Conservation (phyloP, 345 rosid species). For the Salix brachista region DNA sequence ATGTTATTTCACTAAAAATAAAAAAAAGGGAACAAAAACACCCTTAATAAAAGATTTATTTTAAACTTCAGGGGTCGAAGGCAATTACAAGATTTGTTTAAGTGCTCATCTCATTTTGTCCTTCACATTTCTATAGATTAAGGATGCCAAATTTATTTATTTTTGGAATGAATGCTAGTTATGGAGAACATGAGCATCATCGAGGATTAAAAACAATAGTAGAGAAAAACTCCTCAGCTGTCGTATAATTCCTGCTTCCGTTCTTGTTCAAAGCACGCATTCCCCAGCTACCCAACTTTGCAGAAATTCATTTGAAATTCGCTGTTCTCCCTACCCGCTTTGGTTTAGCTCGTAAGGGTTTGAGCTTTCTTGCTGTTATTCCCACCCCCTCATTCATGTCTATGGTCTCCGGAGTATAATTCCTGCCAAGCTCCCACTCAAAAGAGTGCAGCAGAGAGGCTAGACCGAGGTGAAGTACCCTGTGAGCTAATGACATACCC, state of each 20-base stretch:
- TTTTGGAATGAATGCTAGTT: background rate
- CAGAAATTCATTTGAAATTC: background rate
- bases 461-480: constrained; percentile 6
- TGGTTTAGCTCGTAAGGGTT: constrained; percentile 10
- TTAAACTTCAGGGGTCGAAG: too few species aligned
- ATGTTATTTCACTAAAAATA: too few species aligned
- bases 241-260: background rate
- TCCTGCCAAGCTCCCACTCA: constrained; percentile 7
- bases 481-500: constrained; percentile 9
- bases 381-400: constrained; percentile 10
- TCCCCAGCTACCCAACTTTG: background rate
- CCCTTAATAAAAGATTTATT: too few species aligned
- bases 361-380: constrained; percentile 6
- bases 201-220: background rate
- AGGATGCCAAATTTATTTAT: too few species aligned
- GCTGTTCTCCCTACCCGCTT: background rate
- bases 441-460: constrained; percentile 22
- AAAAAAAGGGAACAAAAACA: too few species aligned
- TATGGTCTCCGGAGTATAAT: background rate
- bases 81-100: too few species aligned
- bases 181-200: background rate
- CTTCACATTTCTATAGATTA: too few species aligned
- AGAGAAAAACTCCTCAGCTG: background rate
- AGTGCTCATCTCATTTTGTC: too few species aligned
- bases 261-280: background rate